Evolutionary conservation across 371 early-diverging fungal species (phyloP).

Genomic region (Mortierella sp.): DNA sequence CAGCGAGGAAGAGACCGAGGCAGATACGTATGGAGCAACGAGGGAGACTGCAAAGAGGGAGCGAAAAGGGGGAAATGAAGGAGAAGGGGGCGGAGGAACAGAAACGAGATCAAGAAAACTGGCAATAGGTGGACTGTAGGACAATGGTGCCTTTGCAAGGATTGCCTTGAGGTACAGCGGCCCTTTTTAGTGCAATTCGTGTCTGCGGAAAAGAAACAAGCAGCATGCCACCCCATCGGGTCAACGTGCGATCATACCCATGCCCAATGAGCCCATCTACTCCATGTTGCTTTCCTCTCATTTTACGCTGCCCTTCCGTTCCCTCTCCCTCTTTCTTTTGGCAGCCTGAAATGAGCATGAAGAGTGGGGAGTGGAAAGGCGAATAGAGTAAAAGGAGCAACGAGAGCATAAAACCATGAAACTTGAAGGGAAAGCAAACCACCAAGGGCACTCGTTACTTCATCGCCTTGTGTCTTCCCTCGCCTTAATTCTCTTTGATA

Average conservation of each 20-base stretch:
- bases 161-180: too few species aligned
- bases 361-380: not conserved
- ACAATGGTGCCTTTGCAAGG: conserved; percentile 1
- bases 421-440: not conserved
- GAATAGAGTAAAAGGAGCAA: not conserved
- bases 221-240: not conserved
- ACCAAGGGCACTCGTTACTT: not conserved
- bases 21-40: too few species aligned
- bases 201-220: not conserved
- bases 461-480: not conserved
- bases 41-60: not conserved
- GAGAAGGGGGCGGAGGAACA: not conserved
- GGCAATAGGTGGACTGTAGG: conserved; percentile 4
- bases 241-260: not conserved
- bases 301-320: not conserved
- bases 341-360: conserved; percentile 2
- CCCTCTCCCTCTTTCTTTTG: too few species aligned
- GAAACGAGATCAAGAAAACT: conserved; percentile 2
- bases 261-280: conserved; percentile 6
- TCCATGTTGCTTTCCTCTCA: conserved; percentile 7
- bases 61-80: conserved; percentile 18
- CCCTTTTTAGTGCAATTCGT: not conserved
- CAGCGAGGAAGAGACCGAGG: too few species aligned
- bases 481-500: too few species aligned
- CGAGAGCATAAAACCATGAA: not conserved